Evolutionary conservation across 2,329 filamentous ascomycete species (phyloP).

Genomic region (Neoarthrinium moseri): DNA sequence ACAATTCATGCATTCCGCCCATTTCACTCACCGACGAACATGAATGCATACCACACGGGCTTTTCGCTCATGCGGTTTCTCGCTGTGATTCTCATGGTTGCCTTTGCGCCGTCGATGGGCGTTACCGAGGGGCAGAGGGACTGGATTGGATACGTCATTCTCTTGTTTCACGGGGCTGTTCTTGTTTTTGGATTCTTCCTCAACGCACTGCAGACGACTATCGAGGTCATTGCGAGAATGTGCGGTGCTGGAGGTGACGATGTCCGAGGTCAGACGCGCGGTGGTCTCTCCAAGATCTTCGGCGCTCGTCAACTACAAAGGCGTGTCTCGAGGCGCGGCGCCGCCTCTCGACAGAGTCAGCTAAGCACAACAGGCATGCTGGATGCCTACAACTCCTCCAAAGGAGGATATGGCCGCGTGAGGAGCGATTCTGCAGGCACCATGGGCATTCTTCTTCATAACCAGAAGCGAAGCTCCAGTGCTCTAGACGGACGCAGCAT

Average conservation of each 20-base stretch:
- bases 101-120: constrained; percentile 81
- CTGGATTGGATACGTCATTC: constrained; percentile 92
- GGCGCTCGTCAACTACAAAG: constrained; percentile 86
- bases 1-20: constrained; percentile 88
- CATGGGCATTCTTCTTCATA: constrained; percentile 48
- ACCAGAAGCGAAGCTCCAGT: constrained; percentile 52
- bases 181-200: constrained; percentile 91
- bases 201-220: constrained; percentile 84
- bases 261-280: constrained; percentile 66
- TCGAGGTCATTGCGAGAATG: constrained; percentile 83
- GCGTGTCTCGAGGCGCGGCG: constrained; percentile 61
- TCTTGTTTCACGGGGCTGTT: constrained; percentile 81
- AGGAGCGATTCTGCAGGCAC: constrained; percentile 63
- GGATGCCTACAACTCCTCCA: constrained; percentile 63
- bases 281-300: constrained; percentile 86
- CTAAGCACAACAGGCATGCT: constrained; percentile 82
- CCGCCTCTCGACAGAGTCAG: constrained; percentile 73
- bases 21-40: constrained; percentile 87
- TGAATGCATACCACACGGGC: constrained; percentile 92
- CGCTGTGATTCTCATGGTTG: constrained; percentile 72
- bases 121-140: constrained; percentile 79
- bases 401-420: constrained; percentile 58
- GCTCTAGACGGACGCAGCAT: constrained; percentile 50
- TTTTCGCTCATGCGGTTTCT: constrained; percentile 78
- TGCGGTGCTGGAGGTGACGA: constrained; percentile 80